These are phyloP conservation scores for Rosellinia necatrix DNA, from an alignment of 2,329 filamentous ascomycete species.

Conservation along the genomic window DNA sequence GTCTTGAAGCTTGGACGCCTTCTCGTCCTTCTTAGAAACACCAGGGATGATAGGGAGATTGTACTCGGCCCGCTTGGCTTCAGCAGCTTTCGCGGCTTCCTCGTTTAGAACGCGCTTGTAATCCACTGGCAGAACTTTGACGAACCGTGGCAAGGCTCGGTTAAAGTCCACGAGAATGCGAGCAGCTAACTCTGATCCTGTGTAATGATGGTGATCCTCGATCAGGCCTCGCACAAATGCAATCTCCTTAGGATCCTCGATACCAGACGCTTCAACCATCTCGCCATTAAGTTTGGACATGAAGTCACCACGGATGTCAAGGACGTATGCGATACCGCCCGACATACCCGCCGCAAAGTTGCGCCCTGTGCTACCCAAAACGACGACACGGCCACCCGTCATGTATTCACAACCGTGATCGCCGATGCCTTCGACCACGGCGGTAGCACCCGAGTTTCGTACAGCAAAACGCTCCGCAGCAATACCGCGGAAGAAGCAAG, in stretches of 20 bases:
- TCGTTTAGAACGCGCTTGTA: constrained; percentile 93
- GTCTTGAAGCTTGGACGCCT: constrained; percentile 74
- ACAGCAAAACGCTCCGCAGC: constrained; percentile 96
- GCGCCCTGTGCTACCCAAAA: constrained; percentile 86
- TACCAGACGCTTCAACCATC: constrained; percentile 88
- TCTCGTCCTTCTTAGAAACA: constrained; percentile 68
- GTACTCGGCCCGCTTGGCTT: constrained; percentile 83
- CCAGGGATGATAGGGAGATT: constrained; percentile 77
- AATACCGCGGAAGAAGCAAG: constrained; percentile 95
- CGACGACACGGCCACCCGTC: constrained; percentile 89
- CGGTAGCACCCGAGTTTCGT: constrained; percentile 91
- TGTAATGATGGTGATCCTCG: constrained; percentile 98
- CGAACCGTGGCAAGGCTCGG: constrained; percentile 83
- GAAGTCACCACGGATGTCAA: constrained; percentile 90
- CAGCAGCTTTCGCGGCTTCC: constrained; percentile 82
- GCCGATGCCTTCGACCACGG: constrained; percentile 95
- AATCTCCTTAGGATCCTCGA: constrained; percentile 87
- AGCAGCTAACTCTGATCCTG: constrained; percentile 90
- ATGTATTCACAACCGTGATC: constrained; percentile 99
- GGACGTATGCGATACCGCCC: constrained; percentile 92
- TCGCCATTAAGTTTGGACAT: constrained; percentile 92
- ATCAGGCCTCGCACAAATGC: constrained; percentile 89
- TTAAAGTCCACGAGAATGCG: constrained; percentile 95
- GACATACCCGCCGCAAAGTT: constrained; percentile 99
- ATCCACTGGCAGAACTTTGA: constrained; percentile 92